Conservation (phyloP, 2,329 filamentous ascomycete genomes). For the Fusarium dimerum region DNA sequence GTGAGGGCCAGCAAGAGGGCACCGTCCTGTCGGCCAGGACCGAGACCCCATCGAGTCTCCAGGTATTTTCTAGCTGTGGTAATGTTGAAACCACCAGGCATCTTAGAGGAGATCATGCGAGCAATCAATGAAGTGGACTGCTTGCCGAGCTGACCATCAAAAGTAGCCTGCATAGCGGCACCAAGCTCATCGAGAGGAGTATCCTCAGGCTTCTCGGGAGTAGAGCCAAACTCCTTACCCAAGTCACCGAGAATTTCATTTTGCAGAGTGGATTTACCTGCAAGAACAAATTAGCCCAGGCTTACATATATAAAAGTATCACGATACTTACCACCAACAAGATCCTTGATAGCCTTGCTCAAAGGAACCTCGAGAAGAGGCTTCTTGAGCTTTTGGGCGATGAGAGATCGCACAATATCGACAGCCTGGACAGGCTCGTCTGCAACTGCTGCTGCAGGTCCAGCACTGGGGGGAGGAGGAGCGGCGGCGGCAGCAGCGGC, state of each 20-base stretch:
- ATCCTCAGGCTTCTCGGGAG: conserved; percentile 97
- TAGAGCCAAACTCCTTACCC: conserved; percentile 97
- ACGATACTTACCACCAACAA: conserved; percentile 82
- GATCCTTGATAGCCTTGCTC: conserved; percentile 96
- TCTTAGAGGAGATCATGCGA: conserved; percentile 95
- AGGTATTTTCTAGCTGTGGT: conserved; percentile 93
- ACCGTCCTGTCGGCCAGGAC: conserved; percentile 84
- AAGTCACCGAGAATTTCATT: conserved; percentile 98
- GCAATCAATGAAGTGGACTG: conserved; percentile 92
- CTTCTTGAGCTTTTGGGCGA: conserved; percentile 99
- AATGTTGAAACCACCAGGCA: conserved; percentile 99
- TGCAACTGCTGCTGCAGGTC: conserved; percentile 82
- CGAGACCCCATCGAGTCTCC: conserved; percentile 90
- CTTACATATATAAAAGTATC: background rate
- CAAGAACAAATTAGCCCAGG: conserved; percentile 12
- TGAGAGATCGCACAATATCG: conserved; percentile 84
- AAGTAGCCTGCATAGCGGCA: conserved; percentile 96
- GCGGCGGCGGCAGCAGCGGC: conserved; percentile 57
- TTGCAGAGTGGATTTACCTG: conserved; percentile 96
- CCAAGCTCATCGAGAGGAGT: conserved; percentile 93
- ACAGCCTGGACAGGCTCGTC: conserved; percentile 87
- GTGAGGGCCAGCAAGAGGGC: conserved; percentile 86
- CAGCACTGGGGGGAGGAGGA: conserved; percentile 69
- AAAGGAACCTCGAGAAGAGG: conserved; percentile 82
- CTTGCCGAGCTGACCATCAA: conserved; percentile 97